A percentile compares a stretch with the other conserved stretches of the same genome.
phyloP scores from a whole-genome alignment of 306 rosid genomes.

The Ziziphus jujuba region DNA sequence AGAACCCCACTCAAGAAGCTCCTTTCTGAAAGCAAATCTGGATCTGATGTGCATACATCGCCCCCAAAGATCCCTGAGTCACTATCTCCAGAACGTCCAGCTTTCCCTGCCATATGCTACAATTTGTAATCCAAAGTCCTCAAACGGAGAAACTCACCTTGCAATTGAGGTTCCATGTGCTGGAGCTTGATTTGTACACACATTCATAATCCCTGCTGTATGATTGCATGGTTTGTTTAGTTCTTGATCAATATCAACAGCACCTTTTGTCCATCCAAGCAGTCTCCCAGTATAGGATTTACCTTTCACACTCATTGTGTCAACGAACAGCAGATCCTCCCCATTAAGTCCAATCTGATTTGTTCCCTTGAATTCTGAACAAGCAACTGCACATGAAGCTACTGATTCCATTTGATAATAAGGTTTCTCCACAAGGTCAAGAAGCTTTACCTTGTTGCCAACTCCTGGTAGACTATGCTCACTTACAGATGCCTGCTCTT shows the following conservation, averaged over 20 bases:
- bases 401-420: conserved; percentile 30
- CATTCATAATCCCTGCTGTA: conserved; percentile 33
- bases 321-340: conserved; percentile 40
- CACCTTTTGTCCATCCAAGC: conserved; percentile 43
- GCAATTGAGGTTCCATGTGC: conserved; percentile 60
- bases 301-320: conserved; percentile 36
- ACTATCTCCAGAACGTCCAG: conserved; percentile 66
- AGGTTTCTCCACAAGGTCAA: conserved; percentile 46
- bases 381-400: conserved; percentile 50
- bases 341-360: conserved; percentile 45
- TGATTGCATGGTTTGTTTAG: conserved; percentile 47
- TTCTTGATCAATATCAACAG: conserved; percentile 44
- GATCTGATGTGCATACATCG: conserved; percentile 51
- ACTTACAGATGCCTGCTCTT: conserved; percentile 29
- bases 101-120: conserved; percentile 67
- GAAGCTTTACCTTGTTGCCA: conserved; percentile 51
- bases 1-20: conserved; percentile 45
- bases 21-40: conserved; percentile 33
- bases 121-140: conserved; percentile 67
- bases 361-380: conserved; percentile 47
- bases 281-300: conserved; percentile 33
- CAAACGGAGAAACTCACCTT: conserved; percentile 83
- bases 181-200: conserved; percentile 43
- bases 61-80: conserved; percentile 78
- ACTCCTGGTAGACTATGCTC: conserved; percentile 22